Evolutionary conservation across 768 basidiomycete genomes (phyloP), one percentile per base, ranked within the genome.

Genomic region (Filobasidium floriforme): DNA sequence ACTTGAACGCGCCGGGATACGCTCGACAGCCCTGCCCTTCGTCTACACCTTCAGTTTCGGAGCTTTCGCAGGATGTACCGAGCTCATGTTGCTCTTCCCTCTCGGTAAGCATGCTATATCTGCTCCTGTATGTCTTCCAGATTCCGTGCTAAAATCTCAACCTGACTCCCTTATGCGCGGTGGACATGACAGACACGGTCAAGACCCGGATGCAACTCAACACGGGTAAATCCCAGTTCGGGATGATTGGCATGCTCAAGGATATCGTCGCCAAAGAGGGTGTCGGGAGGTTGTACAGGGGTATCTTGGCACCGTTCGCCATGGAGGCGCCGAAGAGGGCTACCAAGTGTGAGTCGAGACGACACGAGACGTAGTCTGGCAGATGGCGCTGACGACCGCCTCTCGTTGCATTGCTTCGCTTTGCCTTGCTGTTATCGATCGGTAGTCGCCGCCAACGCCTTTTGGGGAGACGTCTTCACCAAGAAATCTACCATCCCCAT

Each of bases 121-220:
- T n/a, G n/a, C n/a, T n/a, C n/a, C n/a, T n/a, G n/a, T n/a, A n/a
- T n/a, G n/a, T n/a, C n/a, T n/a, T n/a, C n/a, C n/a, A n/a, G n/a
- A n/a, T n/a, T n/a, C n/a, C n/a, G n/a, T n/a, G n/a, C n/a, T n/a
- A n/a, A n/a, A n/a, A n/a, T n/a, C n/a, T n/a, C n/a, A n/a, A n/a
- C n/a, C n/a, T n/a, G n/a, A n/a, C n/a, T n/a, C n/a, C n/a, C n/a
- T n/a, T n/a, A n/a, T n/a, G n/a, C n/a, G n/a, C n/a, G n/a, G n/a
- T n/a, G n/a, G n/a, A n/a, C n/a, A n/a, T n/a, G 41, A 37, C 76
- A 88, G 91, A 94, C 89, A 91, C 93, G 72, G 91, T 97, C 75
- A 97, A 99, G 81, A 99, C 96, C n/a, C 89, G 96, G 24, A 93
- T 97, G 87, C 96, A 99, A 77, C 83, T 99, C n/a, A 88, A 90